These are phyloP conservation scores for Castanea sativa DNA, from an alignment of 306 rosid genomes.

Conservation along the genomic window DNA sequence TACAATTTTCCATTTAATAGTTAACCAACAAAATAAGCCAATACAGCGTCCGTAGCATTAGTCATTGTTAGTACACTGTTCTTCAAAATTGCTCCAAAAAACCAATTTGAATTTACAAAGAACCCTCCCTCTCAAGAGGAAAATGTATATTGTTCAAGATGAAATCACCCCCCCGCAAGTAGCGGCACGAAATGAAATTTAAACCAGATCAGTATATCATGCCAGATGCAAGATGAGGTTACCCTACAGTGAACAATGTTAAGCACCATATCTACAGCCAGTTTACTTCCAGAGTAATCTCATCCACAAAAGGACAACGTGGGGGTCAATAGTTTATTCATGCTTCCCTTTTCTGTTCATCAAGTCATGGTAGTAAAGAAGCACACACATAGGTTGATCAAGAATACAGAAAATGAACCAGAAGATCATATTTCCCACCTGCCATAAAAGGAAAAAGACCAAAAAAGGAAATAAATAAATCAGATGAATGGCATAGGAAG, in stretches of 20 bases:
- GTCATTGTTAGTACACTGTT: conserved; percentile 2
- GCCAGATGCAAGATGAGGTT: not conserved
- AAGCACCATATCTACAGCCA: conserved; percentile 16
- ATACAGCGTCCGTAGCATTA: conserved; percentile 10
- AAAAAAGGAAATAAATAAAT: conserved; percentile 1
- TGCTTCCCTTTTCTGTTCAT: conserved; percentile 60
- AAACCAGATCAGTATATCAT: not conserved
- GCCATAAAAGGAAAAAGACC: conserved; percentile 2
- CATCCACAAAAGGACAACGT: not conserved
- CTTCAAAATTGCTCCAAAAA: conserved; percentile 20
- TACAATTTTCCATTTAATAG: conserved; percentile 26
- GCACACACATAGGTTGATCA: conserved; percentile 95
- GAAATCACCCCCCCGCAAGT: no score
- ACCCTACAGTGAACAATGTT: not conserved
- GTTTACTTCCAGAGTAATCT: conserved; percentile 8
- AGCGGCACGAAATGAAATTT: no score
- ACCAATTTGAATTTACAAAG: conserved; percentile 8
- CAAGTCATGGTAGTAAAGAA: conserved; percentile 90
- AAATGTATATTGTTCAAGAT: conserved; percentile 4
- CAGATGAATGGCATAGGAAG: not conserved
- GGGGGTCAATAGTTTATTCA: conserved; percentile 23
- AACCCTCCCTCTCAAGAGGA: not conserved
- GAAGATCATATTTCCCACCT: conserved; percentile 95
- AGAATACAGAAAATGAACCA: conserved; percentile 89
- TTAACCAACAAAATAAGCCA: not conserved